Evolutionary conservation across 2,329 filamentous ascomycete species (phyloP), one percentile per base, ranked within the genome.

Genomic region (Penicillium sp.): DNA sequence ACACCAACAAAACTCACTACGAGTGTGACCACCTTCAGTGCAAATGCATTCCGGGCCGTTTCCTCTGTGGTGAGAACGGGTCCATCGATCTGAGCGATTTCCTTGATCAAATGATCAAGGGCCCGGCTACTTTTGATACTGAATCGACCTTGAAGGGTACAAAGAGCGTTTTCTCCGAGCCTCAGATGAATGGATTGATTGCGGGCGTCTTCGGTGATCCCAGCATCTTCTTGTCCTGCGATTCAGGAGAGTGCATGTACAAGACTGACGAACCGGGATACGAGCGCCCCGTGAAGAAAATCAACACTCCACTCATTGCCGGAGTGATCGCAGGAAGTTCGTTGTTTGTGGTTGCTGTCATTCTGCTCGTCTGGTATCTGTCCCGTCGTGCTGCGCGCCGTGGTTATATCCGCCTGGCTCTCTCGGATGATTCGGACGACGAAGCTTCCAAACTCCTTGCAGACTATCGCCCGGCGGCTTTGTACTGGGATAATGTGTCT

Each of bases 281-380:
- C 69, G 82, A 89, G 63, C 84, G 89, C 20, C 92, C 93, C 0
- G 83, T 97, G 58, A 96, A 97, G 78, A 88, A 88, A 71, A 97
- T 99, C 76, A 99, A 99, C 73, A 97, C 93, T 0, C 94, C 93
- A 3, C 81, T 99, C 47, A 99, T 99, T 64, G 93, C 95, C 11
- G 89, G 90, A 14, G 89, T 97, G 45, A 97, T 99, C 67, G 92
- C 92, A 24, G 88, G 85, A 7, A 89, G 86, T 67, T 89, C 89
- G 0, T 80, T 99, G 0, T 96, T 97, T 68, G 81, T 99, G 13
- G 91, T 96, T n/a, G 89, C 86, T 1, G 85, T 93, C 49, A 90
- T 97, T 46, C 76, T 97, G 16, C 69, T 85, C 1, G 85, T 92
- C 20, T 99, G 92, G 92, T 96, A 95, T 71, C 78, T 97, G 6